phyloP scores from a whole-genome alignment of 768 basidiomycete genomes.

The Inosperma sp. region DNA sequence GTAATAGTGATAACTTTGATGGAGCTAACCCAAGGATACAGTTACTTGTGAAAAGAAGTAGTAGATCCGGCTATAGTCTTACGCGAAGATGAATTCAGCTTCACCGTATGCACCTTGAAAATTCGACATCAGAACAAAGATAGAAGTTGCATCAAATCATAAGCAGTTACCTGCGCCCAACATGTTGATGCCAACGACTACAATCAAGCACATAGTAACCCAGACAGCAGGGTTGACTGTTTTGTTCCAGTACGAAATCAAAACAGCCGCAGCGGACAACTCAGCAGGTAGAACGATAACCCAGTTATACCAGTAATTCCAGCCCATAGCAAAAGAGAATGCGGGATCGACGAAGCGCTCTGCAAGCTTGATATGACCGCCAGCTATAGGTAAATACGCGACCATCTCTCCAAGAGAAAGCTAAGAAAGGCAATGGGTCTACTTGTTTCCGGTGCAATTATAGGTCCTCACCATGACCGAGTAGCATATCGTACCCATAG shows the following conservation, averaged over 20 bases:
- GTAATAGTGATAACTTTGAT: slow-evolving; percentile 88
- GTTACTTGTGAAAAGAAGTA: not conserved
- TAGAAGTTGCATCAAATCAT: not conserved
- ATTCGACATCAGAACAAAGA: not conserved
- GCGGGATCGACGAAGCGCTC: slow-evolving; percentile 80
- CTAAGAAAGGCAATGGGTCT: slow-evolving; percentile 27
- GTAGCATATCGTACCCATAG: slow-evolving; percentile 65
- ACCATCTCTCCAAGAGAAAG: slow-evolving; percentile 73
- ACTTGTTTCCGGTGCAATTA: not conserved
- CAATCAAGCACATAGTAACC: slow-evolving; percentile 72
- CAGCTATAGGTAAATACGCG: slow-evolving; percentile 71
- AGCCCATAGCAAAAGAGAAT: slow-evolving; percentile 55
- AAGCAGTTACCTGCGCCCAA: slow-evolving; percentile 52
- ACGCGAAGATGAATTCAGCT: slow-evolving; percentile 84
- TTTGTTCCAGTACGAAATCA: slow-evolving; percentile 70
- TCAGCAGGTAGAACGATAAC: slow-evolving; percentile 67
- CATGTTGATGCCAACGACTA: slow-evolving; percentile 74
- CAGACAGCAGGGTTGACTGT: slow-evolving; percentile 63
- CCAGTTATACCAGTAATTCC: slow-evolving; percentile 58
- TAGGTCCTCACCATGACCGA: slow-evolving; percentile 55
- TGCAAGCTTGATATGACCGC: slow-evolving; percentile 75
- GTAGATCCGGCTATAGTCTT: slow-evolving; percentile 21
- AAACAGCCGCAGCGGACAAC: slow-evolving; percentile 66
- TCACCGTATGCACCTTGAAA: slow-evolving; percentile 67
- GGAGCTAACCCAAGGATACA: slow-evolving; percentile 36